These are phyloP conservation scores for Trichoderma gracile DNA, from an alignment of 2,329 filamentous ascomycete genomes.

Conservation along the genomic window DNA sequence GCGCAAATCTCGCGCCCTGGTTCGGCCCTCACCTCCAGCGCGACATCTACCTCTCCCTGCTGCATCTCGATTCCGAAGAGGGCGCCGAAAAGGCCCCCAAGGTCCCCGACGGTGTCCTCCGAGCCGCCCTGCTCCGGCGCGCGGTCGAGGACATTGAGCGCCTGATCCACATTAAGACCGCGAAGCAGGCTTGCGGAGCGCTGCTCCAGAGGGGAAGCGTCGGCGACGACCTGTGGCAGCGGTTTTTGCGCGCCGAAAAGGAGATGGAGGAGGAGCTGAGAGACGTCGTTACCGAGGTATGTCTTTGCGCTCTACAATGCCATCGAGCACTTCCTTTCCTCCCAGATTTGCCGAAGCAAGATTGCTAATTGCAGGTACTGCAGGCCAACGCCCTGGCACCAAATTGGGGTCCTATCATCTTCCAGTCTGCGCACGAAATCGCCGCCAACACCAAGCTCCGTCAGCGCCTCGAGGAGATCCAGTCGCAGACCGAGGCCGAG, in stretches of 20 bases:
- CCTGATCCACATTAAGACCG: constrained; percentile 82
- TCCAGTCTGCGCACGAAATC: constrained; percentile 97
- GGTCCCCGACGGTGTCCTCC: constrained; percentile 81
- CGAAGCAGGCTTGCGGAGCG: constrained; percentile 82
- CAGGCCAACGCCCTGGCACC: constrained; percentile 88
- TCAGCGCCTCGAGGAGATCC: constrained; percentile 71
- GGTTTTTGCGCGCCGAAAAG: constrained; percentile 88
- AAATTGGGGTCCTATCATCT: constrained; percentile 91
- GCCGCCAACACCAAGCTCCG: constrained; percentile 79
- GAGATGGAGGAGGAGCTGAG: constrained; percentile 96
- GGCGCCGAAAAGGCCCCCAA: constrained; percentile 63
- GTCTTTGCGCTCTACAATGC: constrained; percentile 29
- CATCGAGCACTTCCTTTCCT: background rate
- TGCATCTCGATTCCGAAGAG: constrained; percentile 70
- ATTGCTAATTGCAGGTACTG: background rate
- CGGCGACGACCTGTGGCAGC: constrained; percentile 93
- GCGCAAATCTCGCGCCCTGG: constrained; percentile 88
- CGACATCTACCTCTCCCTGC: constrained; percentile 89
- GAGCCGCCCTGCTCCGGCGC: constrained; percentile 83
- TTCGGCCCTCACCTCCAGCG: constrained; percentile 88
- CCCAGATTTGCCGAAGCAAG: background rate
- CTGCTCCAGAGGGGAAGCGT: constrained; percentile 88
- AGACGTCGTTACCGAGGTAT: constrained; percentile 89
- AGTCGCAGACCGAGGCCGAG: constrained; percentile 69
- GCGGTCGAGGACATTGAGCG: constrained; percentile 92